Conservation (phyloP, 2,329 filamentous ascomycete species). For the Alternaria sp. region DNA sequence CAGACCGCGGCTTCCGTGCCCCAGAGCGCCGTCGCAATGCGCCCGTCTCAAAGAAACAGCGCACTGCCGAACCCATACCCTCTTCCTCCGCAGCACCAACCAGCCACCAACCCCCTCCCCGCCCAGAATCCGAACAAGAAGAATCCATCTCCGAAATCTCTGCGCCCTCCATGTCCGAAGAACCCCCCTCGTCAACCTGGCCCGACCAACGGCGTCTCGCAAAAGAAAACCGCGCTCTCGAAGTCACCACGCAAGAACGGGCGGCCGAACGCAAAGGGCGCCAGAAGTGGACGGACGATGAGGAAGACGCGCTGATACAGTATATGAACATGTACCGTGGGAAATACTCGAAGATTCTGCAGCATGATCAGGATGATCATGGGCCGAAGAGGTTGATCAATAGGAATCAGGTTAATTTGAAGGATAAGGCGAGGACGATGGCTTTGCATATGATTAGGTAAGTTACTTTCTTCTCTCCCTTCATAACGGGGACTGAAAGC, state of each 20-base stretch:
- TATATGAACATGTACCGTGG: slow-evolving; percentile 56
- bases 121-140: slow-evolving; percentile 15
- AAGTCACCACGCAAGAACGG: not conserved
- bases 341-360: slow-evolving; percentile 56
- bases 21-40: slow-evolving; percentile 47
- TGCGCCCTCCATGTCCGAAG: slow-evolving; percentile 35
- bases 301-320: slow-evolving; percentile 53
- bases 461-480: too few relatives aligned
- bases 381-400: slow-evolving; percentile 31
- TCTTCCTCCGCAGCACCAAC: slow-evolving; percentile 30
- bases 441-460: slow-evolving; percentile 50
- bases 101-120: slow-evolving; percentile 35
- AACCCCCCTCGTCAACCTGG: slow-evolving; percentile 26
- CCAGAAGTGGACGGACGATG: slow-evolving; percentile 33
- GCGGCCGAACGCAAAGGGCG: slow-evolving; percentile 24
- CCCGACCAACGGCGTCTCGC: slow-evolving; percentile 24
- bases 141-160: slow-evolving; percentile 32
- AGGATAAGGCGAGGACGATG: slow-evolving; percentile 53
- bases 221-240: slow-evolving; percentile 16
- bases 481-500: too few relatives aligned
- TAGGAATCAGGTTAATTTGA: slow-evolving; percentile 60
- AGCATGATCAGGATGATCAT: slow-evolving; percentile 29
- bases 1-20: slow-evolving; percentile 43
- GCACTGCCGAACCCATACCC: slow-evolving; percentile 18
- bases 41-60: slow-evolving; percentile 36